Evolutionary conservation across 225 moss, liverwort and hornwort species (phyloP).

Genomic region (Takakia lepidozioides): DNA sequence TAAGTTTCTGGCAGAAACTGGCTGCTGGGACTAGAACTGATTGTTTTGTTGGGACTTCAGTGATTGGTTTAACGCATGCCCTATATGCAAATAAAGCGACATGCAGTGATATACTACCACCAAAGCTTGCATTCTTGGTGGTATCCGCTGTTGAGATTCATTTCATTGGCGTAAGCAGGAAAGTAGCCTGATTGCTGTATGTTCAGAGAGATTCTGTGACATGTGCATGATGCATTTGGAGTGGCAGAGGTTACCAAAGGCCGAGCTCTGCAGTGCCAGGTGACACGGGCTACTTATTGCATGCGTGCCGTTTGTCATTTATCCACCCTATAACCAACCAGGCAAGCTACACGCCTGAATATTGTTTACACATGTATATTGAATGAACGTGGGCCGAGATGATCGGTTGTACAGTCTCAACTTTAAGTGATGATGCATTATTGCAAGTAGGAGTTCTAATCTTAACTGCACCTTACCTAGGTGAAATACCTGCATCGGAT

Average conservation of each 20-base stretch:
- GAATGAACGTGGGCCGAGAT: not conserved
- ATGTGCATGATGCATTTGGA: not conserved
- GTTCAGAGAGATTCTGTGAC: not conserved
- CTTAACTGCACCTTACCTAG: not conserved
- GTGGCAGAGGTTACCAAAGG: constrained; percentile 61
- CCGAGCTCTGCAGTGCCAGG: constrained; percentile 64
- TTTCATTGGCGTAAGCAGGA: too few relatives aligned
- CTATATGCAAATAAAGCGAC: too few relatives aligned
- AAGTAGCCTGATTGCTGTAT: not conserved
- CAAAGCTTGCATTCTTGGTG: too few relatives aligned
- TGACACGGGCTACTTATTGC: constrained; percentile 73
- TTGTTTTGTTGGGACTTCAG: too few relatives aligned
- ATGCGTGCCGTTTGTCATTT: constrained; percentile 78
- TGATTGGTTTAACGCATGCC: too few relatives aligned
- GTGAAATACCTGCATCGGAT: too few relatives aligned
- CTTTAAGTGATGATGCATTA: too few relatives aligned
- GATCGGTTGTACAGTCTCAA: too few relatives aligned
- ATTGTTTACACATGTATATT: not conserved
- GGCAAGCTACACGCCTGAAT: constrained; percentile 28
- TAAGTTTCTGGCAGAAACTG: constrained; percentile 9
- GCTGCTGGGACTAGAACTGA: too few relatives aligned
- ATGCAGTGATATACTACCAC: not conserved
- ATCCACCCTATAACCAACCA: constrained; percentile 54
- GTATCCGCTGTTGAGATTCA: too few relatives aligned
- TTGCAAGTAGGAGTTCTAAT: not conserved